Conservation (phyloP, 768 basidiomycete species). For the Agaricus subrufescens region DNA sequence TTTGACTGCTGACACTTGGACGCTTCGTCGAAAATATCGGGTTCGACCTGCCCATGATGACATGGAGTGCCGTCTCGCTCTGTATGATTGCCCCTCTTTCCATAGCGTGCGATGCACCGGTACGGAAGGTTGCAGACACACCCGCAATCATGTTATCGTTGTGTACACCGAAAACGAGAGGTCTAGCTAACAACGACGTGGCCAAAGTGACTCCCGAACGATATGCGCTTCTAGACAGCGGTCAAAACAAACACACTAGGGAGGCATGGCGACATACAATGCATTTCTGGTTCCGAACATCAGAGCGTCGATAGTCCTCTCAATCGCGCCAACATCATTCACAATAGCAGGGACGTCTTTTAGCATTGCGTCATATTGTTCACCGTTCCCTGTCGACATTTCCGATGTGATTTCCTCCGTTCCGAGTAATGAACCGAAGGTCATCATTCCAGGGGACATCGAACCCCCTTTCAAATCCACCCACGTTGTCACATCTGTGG, state of each 20-base stretch:
- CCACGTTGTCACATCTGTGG: constrained; percentile 18
- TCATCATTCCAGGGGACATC: constrained; percentile 61
- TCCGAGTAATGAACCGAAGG: constrained; percentile 67
- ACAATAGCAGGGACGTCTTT: constrained; percentile 36
- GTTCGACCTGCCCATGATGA: constrained; percentile 41
- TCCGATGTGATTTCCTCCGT: constrained; percentile 73
- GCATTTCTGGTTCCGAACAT: constrained; percentile 70
- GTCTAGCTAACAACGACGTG: constrained; percentile 43
- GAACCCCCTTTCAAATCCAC: constrained; percentile 70
- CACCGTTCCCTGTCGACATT: constrained; percentile 60
- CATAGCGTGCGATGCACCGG: constrained; percentile 53
- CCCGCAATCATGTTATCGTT: constrained; percentile 49
- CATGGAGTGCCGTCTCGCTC: constrained; percentile 58
- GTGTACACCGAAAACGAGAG: constrained; percentile 32
- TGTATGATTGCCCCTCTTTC: constrained; percentile 58
- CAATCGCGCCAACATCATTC: constrained; percentile 47
- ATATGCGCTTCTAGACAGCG: constrained; percentile 48
- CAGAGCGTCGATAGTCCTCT: constrained; percentile 66
- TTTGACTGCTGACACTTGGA: constrained; percentile 61
- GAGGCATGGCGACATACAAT: constrained; percentile 42
- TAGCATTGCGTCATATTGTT: constrained; percentile 52
- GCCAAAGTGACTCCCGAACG: constrained; percentile 63
- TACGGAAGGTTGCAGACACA: constrained; percentile 56
- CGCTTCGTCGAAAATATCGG: constrained; percentile 23
- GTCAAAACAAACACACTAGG: constrained; percentile 1